These are phyloP conservation scores for Penicillium flavigenum DNA, from an alignment of 495 filamentous ascomycete species.

Conservation along the genomic window DNA sequence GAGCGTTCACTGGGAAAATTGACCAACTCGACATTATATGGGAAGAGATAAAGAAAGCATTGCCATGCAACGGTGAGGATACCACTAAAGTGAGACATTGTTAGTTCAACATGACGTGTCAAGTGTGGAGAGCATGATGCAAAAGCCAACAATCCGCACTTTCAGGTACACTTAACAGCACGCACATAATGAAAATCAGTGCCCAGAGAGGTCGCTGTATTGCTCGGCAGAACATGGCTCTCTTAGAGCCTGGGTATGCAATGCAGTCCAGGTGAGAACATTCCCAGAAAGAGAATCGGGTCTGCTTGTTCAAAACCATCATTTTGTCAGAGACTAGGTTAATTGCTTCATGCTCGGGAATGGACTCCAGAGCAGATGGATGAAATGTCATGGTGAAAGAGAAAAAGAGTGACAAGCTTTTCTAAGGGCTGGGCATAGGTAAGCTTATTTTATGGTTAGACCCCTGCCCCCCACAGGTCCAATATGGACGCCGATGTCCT, in stretches of 20 bases:
- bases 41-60: slow-evolving; percentile 5
- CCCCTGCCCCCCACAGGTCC: too few relatives aligned
- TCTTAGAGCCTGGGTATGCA: neutral
- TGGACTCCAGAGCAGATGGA: neutral
- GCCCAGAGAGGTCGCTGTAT: slow-evolving; percentile 10
- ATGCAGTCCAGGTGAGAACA: slow-evolving; percentile 14
- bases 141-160: neutral
- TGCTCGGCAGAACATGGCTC: slow-evolving; percentile 3
- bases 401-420: neutral
- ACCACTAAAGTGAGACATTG: slow-evolving; percentile 7
- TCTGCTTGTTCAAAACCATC: neutral
- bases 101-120: neutral
- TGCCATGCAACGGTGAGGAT: slow-evolving; percentile 9
- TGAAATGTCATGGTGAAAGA: slow-evolving; percentile 1
- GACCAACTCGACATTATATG: slow-evolving; percentile 30
- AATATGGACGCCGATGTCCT: too few relatives aligned
- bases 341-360: neutral
- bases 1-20: slow-evolving; percentile 31
- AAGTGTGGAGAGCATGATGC: neutral
- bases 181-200: slow-evolving; percentile 13
- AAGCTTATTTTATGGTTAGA: neutral
- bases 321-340: neutral
- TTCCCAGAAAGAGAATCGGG: neutral
- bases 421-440: neutral
- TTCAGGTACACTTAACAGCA: neutral